phyloP scores from a whole-genome alignment of 306 rosid genomes.

The Lagenaria siceraria region DNA sequence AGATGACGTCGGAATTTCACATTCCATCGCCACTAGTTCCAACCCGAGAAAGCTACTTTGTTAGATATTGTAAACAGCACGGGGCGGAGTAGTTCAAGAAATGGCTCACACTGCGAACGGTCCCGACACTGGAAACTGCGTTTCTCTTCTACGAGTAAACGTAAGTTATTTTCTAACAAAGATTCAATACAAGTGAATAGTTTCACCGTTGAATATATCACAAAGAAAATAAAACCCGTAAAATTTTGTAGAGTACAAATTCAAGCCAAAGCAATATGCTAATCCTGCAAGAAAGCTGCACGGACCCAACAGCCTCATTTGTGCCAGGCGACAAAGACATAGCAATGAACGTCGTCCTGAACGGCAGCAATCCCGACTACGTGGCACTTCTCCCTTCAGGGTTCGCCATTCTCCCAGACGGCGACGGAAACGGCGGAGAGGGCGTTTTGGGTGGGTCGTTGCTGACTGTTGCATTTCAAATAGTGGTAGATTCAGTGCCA shows the following conservation, averaged over 20 bases:
- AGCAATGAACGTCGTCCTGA: conserved; percentile 80
- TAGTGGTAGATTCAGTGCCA: conserved; percentile 85
- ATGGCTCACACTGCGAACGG: conserved; percentile 98
- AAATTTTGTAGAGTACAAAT: conserved; percentile 53
- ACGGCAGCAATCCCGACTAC: conserved; percentile 89
- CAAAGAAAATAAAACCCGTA: too few relatives aligned
- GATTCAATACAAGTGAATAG: too few relatives aligned
- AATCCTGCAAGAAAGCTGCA: conserved; percentile 85
- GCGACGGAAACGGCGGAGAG: conserved; percentile 40
- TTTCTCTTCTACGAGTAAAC: conserved; percentile 76
- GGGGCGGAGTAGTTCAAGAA: conserved; percentile 83
- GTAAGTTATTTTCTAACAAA: conserved; percentile 16
- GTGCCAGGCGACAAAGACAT: conserved; percentile 86
- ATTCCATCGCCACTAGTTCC: conserved; percentile 93
- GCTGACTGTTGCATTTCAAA: conserved; percentile 87
- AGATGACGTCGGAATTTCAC: conserved; percentile 92
- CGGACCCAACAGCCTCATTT: conserved; percentile 61
- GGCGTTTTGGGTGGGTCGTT: conserved; percentile 60
- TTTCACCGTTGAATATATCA: too few relatives aligned
- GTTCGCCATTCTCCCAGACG: conserved; percentile 89
- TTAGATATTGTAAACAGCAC: conserved; percentile 84
- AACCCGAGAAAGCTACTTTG: conserved; percentile 79
- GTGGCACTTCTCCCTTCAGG: conserved; percentile 97
- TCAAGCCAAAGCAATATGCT: conserved; percentile 98
- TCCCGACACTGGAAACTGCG: conserved; percentile 75